Evolutionary conservation across 2,329 filamentous ascomycete species (phyloP).

Genomic region (Malbranchea cinnamomea): DNA sequence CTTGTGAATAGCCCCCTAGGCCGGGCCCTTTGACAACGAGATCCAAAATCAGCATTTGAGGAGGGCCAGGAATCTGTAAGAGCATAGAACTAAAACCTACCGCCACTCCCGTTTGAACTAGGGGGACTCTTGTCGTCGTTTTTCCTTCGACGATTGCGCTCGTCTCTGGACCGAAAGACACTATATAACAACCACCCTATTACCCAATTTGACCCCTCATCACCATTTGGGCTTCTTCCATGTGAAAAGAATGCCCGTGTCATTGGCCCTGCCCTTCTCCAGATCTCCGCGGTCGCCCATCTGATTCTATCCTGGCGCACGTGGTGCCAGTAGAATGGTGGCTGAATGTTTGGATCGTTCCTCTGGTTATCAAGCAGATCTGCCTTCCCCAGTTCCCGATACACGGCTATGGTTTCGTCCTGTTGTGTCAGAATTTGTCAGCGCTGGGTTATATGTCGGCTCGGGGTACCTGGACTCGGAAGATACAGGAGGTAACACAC

Average conservation of each 20-base stretch:
- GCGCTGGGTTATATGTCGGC: not conserved
- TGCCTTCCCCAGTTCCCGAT: slow-evolving; percentile 26
- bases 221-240: slow-evolving; percentile 26
- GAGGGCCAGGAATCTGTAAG: too few relatives aligned
- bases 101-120: too few relatives aligned
- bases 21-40: too few relatives aligned
- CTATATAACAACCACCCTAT: slow-evolving; percentile 33
- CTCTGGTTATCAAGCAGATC: slow-evolving; percentile 27
- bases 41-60: too few relatives aligned
- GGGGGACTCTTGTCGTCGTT: slow-evolving; percentile 16
- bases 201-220: slow-evolving; percentile 33
- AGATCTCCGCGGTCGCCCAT: slow-evolving; percentile 29
- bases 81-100: too few relatives aligned
- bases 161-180: slow-evolving; percentile 32
- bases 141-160: slow-evolving; percentile 30
- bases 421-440: too few relatives aligned
- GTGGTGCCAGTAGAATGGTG: slow-evolving; percentile 33
- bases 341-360: slow-evolving; percentile 21
- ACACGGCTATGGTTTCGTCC: slow-evolving; percentile 31
- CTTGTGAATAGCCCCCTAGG: too few relatives aligned
- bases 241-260: slow-evolving; percentile 26
- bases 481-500: slow-evolving; percentile 19
- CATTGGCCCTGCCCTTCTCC: slow-evolving; percentile 24
- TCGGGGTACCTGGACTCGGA: slow-evolving; percentile 1
- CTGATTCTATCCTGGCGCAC: slow-evolving; percentile 29